A percentile compares a stretch with the other conserved stretches of the same genome.
These are phyloP conservation scores for Xylaria multiplex DNA, from an alignment of 2,329 filamentous ascomycete species.

Conservation along the genomic window DNA sequence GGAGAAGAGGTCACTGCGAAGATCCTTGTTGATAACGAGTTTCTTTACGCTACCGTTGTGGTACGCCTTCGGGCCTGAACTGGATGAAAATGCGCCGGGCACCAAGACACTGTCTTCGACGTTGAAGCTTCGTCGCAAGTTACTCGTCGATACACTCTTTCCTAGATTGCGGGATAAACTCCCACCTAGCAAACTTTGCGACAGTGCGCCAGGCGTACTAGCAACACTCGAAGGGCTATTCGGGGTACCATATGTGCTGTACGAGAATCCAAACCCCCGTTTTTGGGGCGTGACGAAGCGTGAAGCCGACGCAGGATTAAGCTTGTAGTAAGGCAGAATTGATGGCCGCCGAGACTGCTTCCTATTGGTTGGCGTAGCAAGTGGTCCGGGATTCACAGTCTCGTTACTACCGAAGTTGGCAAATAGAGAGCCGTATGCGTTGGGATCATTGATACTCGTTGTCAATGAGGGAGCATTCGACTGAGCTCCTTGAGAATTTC, in stretches of 20 bases:
- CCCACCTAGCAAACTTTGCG: constrained; percentile 74
- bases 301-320: constrained; percentile 82
- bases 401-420: constrained; percentile 72
- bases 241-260: constrained; percentile 90
- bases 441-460: constrained; percentile 82
- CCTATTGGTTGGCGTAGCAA: constrained; percentile 87
- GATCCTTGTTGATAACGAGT: constrained; percentile 87
- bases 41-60: constrained; percentile 83
- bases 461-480: constrained; percentile 73
- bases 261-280: constrained; percentile 89
- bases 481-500: constrained; percentile 59
- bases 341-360: constrained; percentile 80
- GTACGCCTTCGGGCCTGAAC: constrained; percentile 70
- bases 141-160: constrained; percentile 91
- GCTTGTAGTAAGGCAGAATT: constrained; percentile 85
- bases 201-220: constrained; percentile 74
- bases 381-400: constrained; percentile 80
- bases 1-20: constrained; percentile 77
- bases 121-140: constrained; percentile 81
- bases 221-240: constrained; percentile 72
- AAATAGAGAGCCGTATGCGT: constrained; percentile 92
- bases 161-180: constrained; percentile 76
- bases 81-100: constrained; percentile 84
- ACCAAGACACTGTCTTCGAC: constrained; percentile 86
- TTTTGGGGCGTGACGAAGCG: constrained; percentile 86